Conservation (phyloP, 1,284 basidiomycete genomes). For the Heterobasidion occidentale region DNA sequence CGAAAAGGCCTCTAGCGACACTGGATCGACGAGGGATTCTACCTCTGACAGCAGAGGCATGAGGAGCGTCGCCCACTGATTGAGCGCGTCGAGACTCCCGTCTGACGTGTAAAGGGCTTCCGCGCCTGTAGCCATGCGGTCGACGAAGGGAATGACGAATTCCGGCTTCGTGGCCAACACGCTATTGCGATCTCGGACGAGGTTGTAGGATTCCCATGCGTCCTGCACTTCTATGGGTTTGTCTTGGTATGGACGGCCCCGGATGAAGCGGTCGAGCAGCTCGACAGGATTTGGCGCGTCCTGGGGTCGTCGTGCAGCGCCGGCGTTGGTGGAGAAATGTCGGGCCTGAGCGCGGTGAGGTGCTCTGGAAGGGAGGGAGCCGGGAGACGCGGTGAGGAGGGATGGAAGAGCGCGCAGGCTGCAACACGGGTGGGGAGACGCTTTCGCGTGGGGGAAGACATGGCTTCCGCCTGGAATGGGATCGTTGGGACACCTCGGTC, state of each 20-base stretch:
- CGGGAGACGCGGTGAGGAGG: background rate
- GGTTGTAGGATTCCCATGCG: conserved; percentile 9
- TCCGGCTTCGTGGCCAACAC: background rate
- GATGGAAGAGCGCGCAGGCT: background rate
- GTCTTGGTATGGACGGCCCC: conserved; percentile 7
- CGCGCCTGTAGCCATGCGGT: conserved; percentile 8
- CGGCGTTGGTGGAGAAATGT: conserved; percentile 1
- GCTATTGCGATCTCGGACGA: conserved; percentile 2
- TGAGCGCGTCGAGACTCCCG: background rate
- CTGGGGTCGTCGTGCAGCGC: background rate
- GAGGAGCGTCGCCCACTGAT: conserved; percentile 6
- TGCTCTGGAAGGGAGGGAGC: background rate
- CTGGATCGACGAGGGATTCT: conserved; percentile 8
- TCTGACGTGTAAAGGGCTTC: conserved; percentile 2
- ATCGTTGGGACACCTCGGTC: background rate
- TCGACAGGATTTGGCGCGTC: background rate
- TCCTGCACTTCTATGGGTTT: conserved; percentile 4
- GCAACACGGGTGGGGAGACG: background rate
- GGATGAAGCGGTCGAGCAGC: conserved; percentile 6
- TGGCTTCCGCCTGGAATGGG: background rate
- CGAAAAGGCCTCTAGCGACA: conserved; percentile 10
- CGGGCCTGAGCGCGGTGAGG: background rate
- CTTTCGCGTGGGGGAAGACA: background rate
- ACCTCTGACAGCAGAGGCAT: conserved; percentile 6
- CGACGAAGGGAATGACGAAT: conserved; percentile 7